Evolutionary conservation across 257 asterid species (phyloP).

Genomic region (Solanum verrucosum): DNA sequence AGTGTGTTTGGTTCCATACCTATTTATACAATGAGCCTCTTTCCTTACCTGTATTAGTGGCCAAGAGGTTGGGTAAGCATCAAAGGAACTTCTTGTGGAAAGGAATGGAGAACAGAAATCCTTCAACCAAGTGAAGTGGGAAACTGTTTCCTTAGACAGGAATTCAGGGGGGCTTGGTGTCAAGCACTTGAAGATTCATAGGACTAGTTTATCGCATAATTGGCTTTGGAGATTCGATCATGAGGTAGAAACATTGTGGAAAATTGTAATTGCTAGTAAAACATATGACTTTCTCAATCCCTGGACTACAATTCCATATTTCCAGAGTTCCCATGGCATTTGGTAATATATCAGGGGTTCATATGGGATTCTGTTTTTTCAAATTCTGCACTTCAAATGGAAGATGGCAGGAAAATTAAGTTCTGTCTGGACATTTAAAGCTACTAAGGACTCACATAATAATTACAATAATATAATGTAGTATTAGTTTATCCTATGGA

Average conservation of each 20-base stretch:
- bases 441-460: not conserved
- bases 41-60: not conserved
- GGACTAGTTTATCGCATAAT: not conserved
- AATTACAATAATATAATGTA: not conserved
- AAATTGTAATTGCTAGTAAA: not conserved
- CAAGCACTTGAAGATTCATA: not conserved
- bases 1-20: not conserved
- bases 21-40: not conserved
- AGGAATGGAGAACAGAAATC: not conserved
- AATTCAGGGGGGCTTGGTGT: not conserved
- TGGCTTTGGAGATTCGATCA: not conserved
- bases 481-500: not conserved
- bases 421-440: not conserved
- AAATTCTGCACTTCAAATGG: not conserved
- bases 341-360: not conserved
- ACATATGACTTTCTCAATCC: not conserved
- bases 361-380: not conserved
- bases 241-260: not conserved
- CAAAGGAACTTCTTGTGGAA: not conserved
- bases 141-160: not conserved
- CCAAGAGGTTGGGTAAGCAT: not conserved
- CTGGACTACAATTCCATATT: not conserved
- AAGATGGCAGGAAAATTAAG: not conserved
- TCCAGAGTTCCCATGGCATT: not conserved
- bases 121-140: not conserved